Evolutionary conservation across 176 grass and related monocot genomes (phyloP), one percentile per base, ranked within the genome.

Genomic region (Chloris gayana): DNA sequence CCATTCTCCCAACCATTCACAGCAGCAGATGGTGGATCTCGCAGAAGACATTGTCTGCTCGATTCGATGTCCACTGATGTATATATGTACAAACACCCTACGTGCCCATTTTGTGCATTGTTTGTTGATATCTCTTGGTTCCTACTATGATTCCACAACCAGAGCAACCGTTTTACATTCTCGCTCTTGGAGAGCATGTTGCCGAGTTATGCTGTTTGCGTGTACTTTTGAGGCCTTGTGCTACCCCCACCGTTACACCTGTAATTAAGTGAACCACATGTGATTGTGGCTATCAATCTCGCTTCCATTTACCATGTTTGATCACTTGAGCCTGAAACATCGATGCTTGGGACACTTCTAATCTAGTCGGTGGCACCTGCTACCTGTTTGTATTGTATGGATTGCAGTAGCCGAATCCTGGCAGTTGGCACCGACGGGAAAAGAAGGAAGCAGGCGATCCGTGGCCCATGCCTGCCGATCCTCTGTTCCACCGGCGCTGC

Each of bases 41-140:
- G 56, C 27, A 14, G 29, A 4, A 18, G 22, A 39, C 56, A 5
- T 39, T 25, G 14, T 59, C 53, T n/a, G 6, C 10, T 67, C 2
- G 14, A 35, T 34, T 57, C 72, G 27, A 54, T 83, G 47, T 73
- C 45, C 34, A 38, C 63, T 35, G 17, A 65, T 89, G 77, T 80
- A 81, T 57, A 59, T 59, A 66, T 29, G 24, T n/a, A 27, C 45
- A 58, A 18, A 33, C 18, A 42, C 49, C 51, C 10, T 21, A n/a
- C 59, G 66, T 54, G 30, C 42, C 10, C 50, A 44, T 29, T 30
- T 3, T 56, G 29, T 66, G 29, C n/a, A 17, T 70, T 9, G 14
- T n/a, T n/a, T n/a, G n/a, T 51, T 64, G 29, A 30, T 65, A 49
- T 54, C n/a, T n/a, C n/a, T n/a, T n/a, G n/a, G n/a, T n/a, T n/a